These are phyloP conservation scores for Verticillium nonalfalfae DNA, from an alignment of 2,329 filamentous ascomycete genomes.

Conservation along the genomic window DNA sequence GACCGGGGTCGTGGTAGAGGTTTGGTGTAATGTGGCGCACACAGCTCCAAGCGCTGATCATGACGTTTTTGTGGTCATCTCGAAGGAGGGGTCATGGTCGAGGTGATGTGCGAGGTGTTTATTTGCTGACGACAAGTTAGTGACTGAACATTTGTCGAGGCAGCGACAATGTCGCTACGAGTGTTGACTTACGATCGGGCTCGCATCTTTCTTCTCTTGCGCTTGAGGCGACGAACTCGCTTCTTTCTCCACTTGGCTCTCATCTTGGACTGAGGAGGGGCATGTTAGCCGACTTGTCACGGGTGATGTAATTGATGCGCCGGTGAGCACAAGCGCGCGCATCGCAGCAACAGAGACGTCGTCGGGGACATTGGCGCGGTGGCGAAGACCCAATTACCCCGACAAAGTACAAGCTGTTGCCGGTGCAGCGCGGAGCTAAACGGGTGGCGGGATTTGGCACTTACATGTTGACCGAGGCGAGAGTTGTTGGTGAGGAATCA, in stretches of 20 bases:
- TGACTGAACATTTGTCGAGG: neutral
- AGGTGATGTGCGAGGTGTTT: slow-evolving; percentile 57
- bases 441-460: neutral
- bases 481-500: neutral
- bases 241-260: slow-evolving; percentile 99
- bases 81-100: slow-evolving; percentile 40
- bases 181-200: slow-evolving; percentile 75
- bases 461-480: neutral
- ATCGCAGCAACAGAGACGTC: neutral
- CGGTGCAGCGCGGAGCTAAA: neutral
- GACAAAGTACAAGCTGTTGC: neutral
- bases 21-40: slow-evolving; percentile 1
- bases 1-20: neutral
- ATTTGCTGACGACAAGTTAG: slow-evolving; percentile 50
- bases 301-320: neutral
- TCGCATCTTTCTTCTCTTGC: slow-evolving; percentile 99
- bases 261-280: slow-evolving; percentile 49
- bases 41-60: slow-evolving; percentile 4
- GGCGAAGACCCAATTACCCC: neutral
- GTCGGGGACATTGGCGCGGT: neutral
- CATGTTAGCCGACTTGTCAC: neutral
- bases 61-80: slow-evolving; percentile 8
- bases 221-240: slow-evolving; percentile 97
- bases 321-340: neutral
- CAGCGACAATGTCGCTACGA: slow-evolving; percentile 4